Evolutionary conservation across 164 flowering plant genomes (phyloP), one percentile per base, ranked within the genome.

Genomic region (Warburgia ugandensis): DNA sequence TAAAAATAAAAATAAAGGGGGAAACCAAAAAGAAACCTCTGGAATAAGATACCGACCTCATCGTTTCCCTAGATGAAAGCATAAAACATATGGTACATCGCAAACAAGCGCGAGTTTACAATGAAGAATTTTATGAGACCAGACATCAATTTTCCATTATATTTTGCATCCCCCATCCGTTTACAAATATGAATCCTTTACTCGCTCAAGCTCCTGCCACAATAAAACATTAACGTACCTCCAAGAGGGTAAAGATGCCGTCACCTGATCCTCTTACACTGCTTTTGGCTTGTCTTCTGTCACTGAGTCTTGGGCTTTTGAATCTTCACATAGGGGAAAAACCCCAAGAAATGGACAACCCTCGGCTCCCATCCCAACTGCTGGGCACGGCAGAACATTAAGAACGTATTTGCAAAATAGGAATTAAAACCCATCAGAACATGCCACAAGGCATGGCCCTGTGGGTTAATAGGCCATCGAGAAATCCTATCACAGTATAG

Each of bases 401-500:
- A 67, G 67, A 84, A 84, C 5, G 89, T 69, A 68, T 84, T 81
- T 22, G 88, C 94, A 47, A 63, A 81, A 63, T 84, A 84, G 20
- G 89, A 76, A 63, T 80, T 84, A 16, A 84, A 78, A 0, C 89
- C 84, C 94, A 84, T 82, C 25, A 84, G 60, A 33, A 75, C 68
- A 54, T 84, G 94, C 94, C 94, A 84, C 50, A 76, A 43, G 23
- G 94, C 86, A 66, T 84, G 94, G 31, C 94, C 94, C 38, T 84
- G 94, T 5, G 83, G 94, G 43, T 81, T 80, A 39, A 82, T 9
- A 6, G 41, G 41, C 89, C 80, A 77, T 2, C 8, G 3, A 0
- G 86, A 74, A 43, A 81, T 48, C 30, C 69, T 53, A 41, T 59
- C 52, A 69, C 86, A 81, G 58, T 71, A 58, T 0, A 75, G 14